Evolutionary conservation across 2,329 filamentous ascomycete species (phyloP), one percentile per base, ranked within the genome.

Genomic region (Curvularia lunata): DNA sequence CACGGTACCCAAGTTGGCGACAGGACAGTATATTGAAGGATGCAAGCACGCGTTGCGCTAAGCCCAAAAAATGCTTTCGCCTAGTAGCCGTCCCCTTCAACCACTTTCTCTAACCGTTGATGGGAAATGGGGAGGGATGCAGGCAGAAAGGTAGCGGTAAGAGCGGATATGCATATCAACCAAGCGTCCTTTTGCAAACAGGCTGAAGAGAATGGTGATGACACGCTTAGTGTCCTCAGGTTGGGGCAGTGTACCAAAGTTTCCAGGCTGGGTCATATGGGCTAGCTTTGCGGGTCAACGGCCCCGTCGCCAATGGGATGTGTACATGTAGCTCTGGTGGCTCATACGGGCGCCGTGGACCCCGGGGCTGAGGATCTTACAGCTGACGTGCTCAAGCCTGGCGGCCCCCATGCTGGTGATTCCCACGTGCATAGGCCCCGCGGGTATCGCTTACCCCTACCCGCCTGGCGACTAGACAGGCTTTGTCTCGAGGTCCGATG

Each of bases 291-390:
- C 41, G 41, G 30, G 23, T 27, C 41, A 52, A 52, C 50, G 50
- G 41, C 25, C 37, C 38, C 23, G 7, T 46, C 47, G 25, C 45
- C 18, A 43, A 57, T 48, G 16, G 34, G 25, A 21, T 21, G 30
- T 30, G 9, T 43, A 21, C 18, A 23, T 30, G 9, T 43, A 8
- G 16, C 18, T 27, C 30, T 37, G 34, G 51, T 30, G 41, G 30
- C 18, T 48, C 21, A 28, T 32, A 45, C 41, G 47, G 40, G 12
- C 28, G 28, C 54, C 30, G 45, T 45, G 38, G 34, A 42, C 54
- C 45, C 50, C 50, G 50, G 54, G 48, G 40, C 45, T 53, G 50
- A 45, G 32, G 48, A 42, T 57, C 45, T 43, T 32, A 57, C 54
- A 45, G 52, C 54, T 57, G 50, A 57, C 50, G 50, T 57, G 30